Base-by-base conservation (phyloP, 2,329 filamentous ascomycete species). In the Neurospora sp. region DNA sequence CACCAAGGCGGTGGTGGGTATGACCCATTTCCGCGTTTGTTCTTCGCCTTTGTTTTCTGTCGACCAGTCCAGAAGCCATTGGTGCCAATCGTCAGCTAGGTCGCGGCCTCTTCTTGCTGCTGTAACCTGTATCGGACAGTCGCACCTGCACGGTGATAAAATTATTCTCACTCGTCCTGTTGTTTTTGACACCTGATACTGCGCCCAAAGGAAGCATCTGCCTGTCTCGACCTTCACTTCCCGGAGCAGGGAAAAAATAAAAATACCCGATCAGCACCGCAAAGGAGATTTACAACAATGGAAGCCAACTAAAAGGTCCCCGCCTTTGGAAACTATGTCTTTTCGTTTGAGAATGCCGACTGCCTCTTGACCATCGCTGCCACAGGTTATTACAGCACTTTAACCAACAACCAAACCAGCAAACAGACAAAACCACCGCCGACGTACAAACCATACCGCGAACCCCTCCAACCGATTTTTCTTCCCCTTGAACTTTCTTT, bases 371-470 rank as follows among this genome's bases (percentile, higher is more conserved):
- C 67, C 43, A 73, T 73, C 72, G 71, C 75, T 75, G 72, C 76
- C 69, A 15, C 71, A 73, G 71, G 72, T 75, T 75, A 77, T 78
- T 78, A 76, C 76, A 78, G 72, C 72, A n/a, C 52, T 62, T 62
- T 62, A 17, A 62, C 52, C 52, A 62, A 62, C 52, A 62, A 62
- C 23, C 23, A 62, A 62, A 28, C 71, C 70, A 58, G 36, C 71
- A 70, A 68, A 68, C 39, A 69, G 68, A 72, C 28, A 58, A 40
- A 67, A 33, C 62, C 38, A 38, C 58, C 46, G 15, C 46, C 43
- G 66, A 66, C 23, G 46, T 66, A 67, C 66, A 66, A 38, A 68
- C 66, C 68, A 17, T 40, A 62, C 69, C 43, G n/a, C 66, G 23
- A 43, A 39, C 58, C 33, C n/a, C 36, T 67, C 43, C 46, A 68